A percentile compares a stretch with the other conserved stretches of the same genome.
Conservation (phyloP, 768 basidiomycete species). For the Asterophora parasitica region DNA sequence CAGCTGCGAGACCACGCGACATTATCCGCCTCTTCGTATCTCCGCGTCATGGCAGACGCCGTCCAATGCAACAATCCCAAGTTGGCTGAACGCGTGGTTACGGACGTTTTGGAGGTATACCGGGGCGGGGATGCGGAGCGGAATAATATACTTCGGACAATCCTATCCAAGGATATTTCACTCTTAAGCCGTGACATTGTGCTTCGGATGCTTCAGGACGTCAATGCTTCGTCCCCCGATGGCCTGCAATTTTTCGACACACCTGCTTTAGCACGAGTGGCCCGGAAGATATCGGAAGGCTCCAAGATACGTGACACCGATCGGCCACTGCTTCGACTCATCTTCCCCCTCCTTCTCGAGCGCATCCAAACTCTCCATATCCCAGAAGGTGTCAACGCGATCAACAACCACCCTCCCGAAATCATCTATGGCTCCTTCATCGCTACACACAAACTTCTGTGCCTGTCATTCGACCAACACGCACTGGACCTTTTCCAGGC, state of each 20-base stretch:
- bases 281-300: conserved; percentile 16
- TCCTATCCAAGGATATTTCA: conserved; percentile 11
- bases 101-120: conserved; percentile 20
- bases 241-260: conserved; percentile 7
- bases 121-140: conserved; percentile 3
- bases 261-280: conserved; percentile 8
- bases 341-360: conserved; percentile 27
- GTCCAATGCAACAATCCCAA: neutral
- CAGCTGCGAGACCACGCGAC: conserved; percentile 5
- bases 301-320: conserved; percentile 15
- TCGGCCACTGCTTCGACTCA: conserved; percentile 18
- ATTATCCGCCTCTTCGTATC: conserved; percentile 6
- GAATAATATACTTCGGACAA: conserved; percentile 7
- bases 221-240: conserved; percentile 9
- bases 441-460: conserved; percentile 38
- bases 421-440: conserved; percentile 37
- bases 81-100: conserved; percentile 18
- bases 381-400: conserved; percentile 24
- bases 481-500: conserved; percentile 46
- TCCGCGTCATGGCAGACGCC: conserved; percentile 6
- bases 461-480: conserved; percentile 25
- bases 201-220: conserved; percentile 14
- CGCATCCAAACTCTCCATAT: conserved; percentile 14
- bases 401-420: conserved; percentile 34
- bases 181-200: conserved; percentile 10